Conservation (phyloP, 2,329 filamentous ascomycete genomes). For the Botrytis byssoidea region DNA sequence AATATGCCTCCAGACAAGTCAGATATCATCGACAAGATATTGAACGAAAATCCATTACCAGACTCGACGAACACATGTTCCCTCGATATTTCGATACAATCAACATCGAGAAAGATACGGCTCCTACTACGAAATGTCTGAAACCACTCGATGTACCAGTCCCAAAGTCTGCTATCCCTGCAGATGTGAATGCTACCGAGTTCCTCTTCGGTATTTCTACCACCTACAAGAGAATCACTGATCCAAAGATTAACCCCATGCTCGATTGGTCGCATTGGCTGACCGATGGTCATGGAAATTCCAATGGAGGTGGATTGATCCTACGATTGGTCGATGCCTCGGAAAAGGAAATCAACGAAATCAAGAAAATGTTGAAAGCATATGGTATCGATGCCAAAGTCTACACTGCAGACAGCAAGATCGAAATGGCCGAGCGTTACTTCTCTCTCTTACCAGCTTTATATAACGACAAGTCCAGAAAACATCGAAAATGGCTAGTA, state of each 20-base stretch:
- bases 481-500: constrained; percentile 44
- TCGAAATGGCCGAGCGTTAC: constrained; percentile 60
- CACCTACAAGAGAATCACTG: constrained; percentile 54
- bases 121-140: constrained; percentile 46
- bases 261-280: constrained; percentile 62
- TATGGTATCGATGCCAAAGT: constrained; percentile 58
- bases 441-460: constrained; percentile 54
- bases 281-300: constrained; percentile 54
- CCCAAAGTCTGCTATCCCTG: constrained; percentile 50
- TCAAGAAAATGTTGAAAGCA: constrained; percentile 46
- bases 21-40: constrained; percentile 52
- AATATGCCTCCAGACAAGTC: constrained; percentile 57
- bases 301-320: constrained; percentile 57
- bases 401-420: constrained; percentile 51
- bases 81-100: constrained; percentile 49
- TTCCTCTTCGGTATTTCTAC: constrained; percentile 61
- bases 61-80: constrained; percentile 48
- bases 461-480: constrained; percentile 51
- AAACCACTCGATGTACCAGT: constrained; percentile 53
- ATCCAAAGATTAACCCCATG: constrained; percentile 51
- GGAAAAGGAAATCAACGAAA: constrained; percentile 51
- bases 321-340: constrained; percentile 54
- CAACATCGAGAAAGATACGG: constrained; percentile 45
- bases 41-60: constrained; percentile 51
- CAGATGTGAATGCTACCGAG: constrained; percentile 53